These are phyloP conservation scores for Trichoderma aggressivum DNA, from an alignment of 2,329 filamentous ascomycete species.

Conservation along the genomic window DNA sequence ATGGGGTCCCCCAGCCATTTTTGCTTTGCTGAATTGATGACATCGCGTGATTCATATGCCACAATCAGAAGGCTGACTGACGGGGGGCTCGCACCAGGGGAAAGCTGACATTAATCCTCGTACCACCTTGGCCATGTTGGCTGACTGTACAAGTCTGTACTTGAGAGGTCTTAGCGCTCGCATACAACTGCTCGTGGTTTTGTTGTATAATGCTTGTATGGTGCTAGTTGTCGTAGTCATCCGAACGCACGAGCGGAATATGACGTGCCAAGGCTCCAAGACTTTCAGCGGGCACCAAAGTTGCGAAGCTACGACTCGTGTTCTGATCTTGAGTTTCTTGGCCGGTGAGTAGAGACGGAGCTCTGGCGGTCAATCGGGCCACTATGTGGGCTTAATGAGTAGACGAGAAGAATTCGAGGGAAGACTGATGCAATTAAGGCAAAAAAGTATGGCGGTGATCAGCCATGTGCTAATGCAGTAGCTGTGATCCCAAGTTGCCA, in stretches of 20 bases:
- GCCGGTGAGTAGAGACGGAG: neutral
- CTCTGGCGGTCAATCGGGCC: neutral
- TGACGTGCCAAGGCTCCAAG: neutral
- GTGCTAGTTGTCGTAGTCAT: neutral
- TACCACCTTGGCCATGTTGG: neutral
- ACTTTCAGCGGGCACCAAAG: neutral
- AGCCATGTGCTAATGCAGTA: neutral
- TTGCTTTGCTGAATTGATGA: neutral
- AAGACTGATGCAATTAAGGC: neutral
- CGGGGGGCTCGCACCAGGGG: conserved; percentile 3
- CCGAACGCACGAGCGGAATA: neutral
- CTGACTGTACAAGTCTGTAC: neutral
- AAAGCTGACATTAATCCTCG: neutral
- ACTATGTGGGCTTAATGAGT: neutral
- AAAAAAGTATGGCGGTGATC: neutral
- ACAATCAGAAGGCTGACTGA: neutral
- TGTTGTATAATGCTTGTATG: neutral
- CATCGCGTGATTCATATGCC: neutral
- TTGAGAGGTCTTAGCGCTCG: neutral
- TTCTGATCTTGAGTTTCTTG: neutral
- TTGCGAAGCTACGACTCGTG: neutral
- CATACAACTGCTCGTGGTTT: neutral
- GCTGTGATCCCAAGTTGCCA: neutral
- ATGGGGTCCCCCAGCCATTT: neutral
- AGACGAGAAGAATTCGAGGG: neutral